Percentiles rank a stretch among this genome's conserved stretches.
Evolutionary conservation across 2,329 filamentous ascomycete genomes (phyloP).

Genomic region (Acrocalymma vagum): DNA sequence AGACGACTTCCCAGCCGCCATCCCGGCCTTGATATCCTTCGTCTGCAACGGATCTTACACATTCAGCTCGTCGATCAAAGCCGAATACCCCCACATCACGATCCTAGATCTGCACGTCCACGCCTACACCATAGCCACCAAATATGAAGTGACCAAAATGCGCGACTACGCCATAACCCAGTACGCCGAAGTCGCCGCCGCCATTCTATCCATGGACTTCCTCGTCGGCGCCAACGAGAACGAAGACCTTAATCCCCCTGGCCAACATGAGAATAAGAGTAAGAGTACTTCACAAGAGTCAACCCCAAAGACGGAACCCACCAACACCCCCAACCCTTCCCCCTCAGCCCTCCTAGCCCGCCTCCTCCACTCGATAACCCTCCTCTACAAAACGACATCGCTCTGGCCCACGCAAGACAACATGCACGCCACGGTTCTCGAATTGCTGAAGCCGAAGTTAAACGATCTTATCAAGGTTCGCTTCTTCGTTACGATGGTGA

Average conservation of each 20-base stretch:
- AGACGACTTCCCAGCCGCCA: slow-evolving; percentile 28
- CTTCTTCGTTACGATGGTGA: slow-evolving; percentile 26
- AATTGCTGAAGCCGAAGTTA: slow-evolving; percentile 24
- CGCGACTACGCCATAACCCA: slow-evolving; percentile 13
- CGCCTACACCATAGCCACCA: slow-evolving; percentile 27
- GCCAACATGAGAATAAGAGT: too few species aligned
- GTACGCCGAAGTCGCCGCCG: slow-evolving; percentile 18
- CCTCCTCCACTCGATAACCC: slow-evolving; percentile 29
- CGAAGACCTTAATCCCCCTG: background rate
- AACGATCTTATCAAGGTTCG: slow-evolving; percentile 15
- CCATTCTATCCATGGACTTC: slow-evolving; percentile 15
- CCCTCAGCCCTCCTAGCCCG: slow-evolving; percentile 6
- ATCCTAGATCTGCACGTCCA: slow-evolving; percentile 35
- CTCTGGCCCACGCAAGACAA: too few species aligned
- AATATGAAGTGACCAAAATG: slow-evolving; percentile 26
- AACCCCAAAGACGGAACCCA: too few species aligned
- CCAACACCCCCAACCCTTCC: background rate
- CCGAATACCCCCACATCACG: slow-evolving; percentile 22
- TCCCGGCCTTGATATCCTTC: slow-evolving; percentile 28
- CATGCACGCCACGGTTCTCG: slow-evolving; percentile 23
- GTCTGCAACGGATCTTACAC: slow-evolving; percentile 25
- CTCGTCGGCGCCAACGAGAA: background rate
- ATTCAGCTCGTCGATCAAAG: slow-evolving; percentile 16
- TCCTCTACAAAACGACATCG: slow-evolving; percentile 28
- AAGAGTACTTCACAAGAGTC: too few species aligned